Base-by-base conservation (phyloP, 139 green algal species). In the Chlamydomonas schloesseri region DNA sequence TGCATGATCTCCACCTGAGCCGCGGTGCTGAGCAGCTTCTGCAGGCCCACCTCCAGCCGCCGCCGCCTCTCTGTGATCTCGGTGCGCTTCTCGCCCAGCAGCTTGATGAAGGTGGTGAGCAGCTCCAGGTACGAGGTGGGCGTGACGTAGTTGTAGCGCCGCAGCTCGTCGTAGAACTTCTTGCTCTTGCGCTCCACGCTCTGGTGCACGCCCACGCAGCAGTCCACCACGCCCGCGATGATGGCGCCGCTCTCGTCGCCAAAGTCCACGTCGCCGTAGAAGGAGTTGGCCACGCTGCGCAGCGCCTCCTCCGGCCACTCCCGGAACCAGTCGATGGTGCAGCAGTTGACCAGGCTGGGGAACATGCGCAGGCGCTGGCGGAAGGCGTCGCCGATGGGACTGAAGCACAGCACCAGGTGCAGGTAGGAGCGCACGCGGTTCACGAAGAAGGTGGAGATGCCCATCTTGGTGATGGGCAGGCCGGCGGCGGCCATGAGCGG, bases 291-390 rank as follows among this genome's bases (percentile, higher is more conserved):
- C 0, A 96, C 93, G 34, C 73, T 90, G 37, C 82, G 81, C 53
- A 97, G 89, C 50, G 93, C 95, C 71, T 97, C 93, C 13, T 91
- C 78, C 2, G 95, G 95, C 95, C 95, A 97, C 80, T 96, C 95
- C 14, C 81, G 84, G 93, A 96, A 97, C 95, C 95, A 98, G 91
- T 98, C 95, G 64, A 98, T 96, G 33, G 94, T 97, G 90, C 91
- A 96, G 94, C 95, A 97, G 90, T 96, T 97, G 77, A 98, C 93
- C 31, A 98, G 91, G 26, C 95, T 94, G 15, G 95, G 95, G 88
- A 98, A 98, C 95, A 97, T 97, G 75, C 95, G 90, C 87, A 97
- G 88, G n/a, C 95, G 90, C 86, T 94, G 92, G n/a, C 94, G 89
- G 91, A 98, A 98, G 28, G 89, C 94, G 84, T 96, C 94, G 26